phyloP scores from a whole-genome alignment of 768 basidiomycete species.

The Kwoniella europaea region DNA sequence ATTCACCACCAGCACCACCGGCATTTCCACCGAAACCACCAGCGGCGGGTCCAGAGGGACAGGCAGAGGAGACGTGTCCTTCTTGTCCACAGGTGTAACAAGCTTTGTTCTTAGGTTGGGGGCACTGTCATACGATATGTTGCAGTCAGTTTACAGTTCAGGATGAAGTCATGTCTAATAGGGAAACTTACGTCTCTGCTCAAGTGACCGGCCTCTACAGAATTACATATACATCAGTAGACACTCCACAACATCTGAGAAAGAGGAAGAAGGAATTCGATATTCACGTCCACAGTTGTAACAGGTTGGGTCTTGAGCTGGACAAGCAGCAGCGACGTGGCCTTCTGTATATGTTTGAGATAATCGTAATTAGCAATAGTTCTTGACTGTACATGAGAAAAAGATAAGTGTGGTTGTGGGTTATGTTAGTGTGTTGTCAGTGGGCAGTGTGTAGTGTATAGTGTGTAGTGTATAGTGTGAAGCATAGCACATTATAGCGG shows the following conservation, averaged over 20 bases:
- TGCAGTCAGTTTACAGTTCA: not conserved
- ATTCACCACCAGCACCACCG: conserved; percentile 50
- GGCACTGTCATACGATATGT: conserved; percentile 36
- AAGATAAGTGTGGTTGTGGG: conserved; percentile 10
- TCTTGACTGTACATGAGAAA: not conserved
- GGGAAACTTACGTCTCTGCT: conserved; percentile 43
- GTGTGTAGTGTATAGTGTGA: conserved; percentile 9
- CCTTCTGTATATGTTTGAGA: conserved; percentile 38
- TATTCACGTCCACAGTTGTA: conserved; percentile 54
- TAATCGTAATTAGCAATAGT: not conserved
- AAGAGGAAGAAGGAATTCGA: conserved; percentile 1
- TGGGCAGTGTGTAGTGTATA: conserved; percentile 11
- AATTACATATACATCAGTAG: no score
- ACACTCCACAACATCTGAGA: not conserved
- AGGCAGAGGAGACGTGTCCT: conserved; percentile 56
- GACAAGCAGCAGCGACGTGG: conserved; percentile 56
- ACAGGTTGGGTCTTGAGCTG: conserved; percentile 54
- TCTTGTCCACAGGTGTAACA: conserved; percentile 58
- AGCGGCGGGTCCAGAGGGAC: conserved; percentile 47
- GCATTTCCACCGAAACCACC: conserved; percentile 43
- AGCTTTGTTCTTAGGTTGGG: conserved; percentile 55
- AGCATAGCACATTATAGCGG: not conserved
- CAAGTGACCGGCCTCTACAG: conserved; percentile 52
- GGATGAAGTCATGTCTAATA: not conserved
- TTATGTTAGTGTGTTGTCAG: conserved; percentile 3